These are phyloP conservation scores for Stylosanthes scabra DNA, from an alignment of 331 rosid genomes.

Conservation along the genomic window DNA sequence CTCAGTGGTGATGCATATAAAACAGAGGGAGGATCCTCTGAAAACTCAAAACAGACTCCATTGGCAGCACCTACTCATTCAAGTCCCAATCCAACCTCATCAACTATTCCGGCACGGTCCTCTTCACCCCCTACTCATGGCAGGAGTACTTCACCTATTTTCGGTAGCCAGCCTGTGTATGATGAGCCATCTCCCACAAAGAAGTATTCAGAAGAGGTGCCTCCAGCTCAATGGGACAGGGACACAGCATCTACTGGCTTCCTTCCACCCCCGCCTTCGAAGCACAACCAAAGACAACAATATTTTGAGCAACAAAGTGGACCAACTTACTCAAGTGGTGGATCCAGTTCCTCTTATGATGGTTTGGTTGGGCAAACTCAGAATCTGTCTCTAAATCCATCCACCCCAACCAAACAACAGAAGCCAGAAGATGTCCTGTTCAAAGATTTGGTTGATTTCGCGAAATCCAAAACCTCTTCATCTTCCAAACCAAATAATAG, in stretches of 20 bases:
- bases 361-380: constrained; percentile 67
- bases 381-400: constrained; percentile 65
- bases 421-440: constrained; percentile 78
- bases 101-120: constrained; percentile 42
- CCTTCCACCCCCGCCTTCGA: constrained; percentile 87
- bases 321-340: constrained; percentile 52
- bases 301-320: constrained; percentile 70
- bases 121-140: constrained; percentile 54
- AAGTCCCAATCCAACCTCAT: constrained; percentile 51
- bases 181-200: constrained; percentile 66
- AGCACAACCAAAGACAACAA: constrained; percentile 83
- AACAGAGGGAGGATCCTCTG: constrained; percentile 47
- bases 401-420: constrained; percentile 57
- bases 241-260: constrained; percentile 57
- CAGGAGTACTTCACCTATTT: constrained; percentile 49
- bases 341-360: constrained; percentile 66
- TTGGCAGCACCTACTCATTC: constrained; percentile 50
- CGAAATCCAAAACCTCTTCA: constrained; percentile 77
- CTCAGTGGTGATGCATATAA: constrained; percentile 92
- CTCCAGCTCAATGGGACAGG: constrained; percentile 93
- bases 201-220: constrained; percentile 64
- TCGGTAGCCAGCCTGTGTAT: constrained; percentile 59
- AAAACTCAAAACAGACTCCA: constrained; percentile 54
- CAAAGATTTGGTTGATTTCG: constrained; percentile 77
- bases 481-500: constrained; percentile 65